A percentile compares a stretch with the other conserved stretches of the same genome.
These are phyloP conservation scores for Exophiala viscosa DNA, from an alignment of 2,329 filamentous ascomycete genomes.

Conservation along the genomic window DNA sequence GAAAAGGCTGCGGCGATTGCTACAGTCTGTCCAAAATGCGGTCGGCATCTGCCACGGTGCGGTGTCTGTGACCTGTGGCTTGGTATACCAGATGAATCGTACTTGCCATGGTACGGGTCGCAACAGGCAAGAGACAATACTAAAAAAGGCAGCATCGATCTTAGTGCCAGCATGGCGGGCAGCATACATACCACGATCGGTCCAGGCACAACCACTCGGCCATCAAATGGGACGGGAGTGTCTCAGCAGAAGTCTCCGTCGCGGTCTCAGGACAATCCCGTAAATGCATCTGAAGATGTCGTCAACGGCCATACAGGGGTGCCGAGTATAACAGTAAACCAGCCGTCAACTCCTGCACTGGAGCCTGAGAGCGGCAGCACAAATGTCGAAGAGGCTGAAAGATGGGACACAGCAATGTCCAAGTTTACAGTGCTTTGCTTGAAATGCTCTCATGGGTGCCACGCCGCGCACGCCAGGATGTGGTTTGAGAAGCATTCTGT, in stretches of 20 bases:
- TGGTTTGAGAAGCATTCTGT: conserved; percentile 57
- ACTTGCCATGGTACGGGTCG: conserved; percentile 23
- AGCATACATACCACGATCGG: conserved; percentile 26
- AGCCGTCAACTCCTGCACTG: background rate
- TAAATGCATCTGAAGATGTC: background rate
- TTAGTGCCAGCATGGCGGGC: conserved; percentile 23
- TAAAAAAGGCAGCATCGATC: conserved; percentile 17
- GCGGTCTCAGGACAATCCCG: conserved; percentile 28
- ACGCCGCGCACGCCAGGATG: conserved; percentile 59
- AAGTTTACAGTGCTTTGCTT: conserved; percentile 60
- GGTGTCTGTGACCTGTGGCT: conserved; percentile 61
- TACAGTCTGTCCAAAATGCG: conserved; percentile 59
- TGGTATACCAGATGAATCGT: conserved; percentile 55
- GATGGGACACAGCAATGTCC: conserved; percentile 46
- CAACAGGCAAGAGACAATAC: conserved; percentile 8
- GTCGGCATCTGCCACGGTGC: conserved; percentile 61
- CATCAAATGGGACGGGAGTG: conserved; percentile 27
- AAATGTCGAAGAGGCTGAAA: conserved; percentile 10
- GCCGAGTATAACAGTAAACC: conserved; percentile 2
- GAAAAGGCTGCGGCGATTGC: conserved; percentile 35
- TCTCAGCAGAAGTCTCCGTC: conserved; percentile 8
- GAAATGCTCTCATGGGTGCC: conserved; percentile 61
- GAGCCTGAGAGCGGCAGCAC: conserved; percentile 8
- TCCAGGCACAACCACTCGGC: conserved; percentile 4
- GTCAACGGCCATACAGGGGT: background rate